Evolutionary conservation across 2,329 filamentous ascomycete genomes (phyloP).

Genomic region (Dactylellina leptospora): DNA sequence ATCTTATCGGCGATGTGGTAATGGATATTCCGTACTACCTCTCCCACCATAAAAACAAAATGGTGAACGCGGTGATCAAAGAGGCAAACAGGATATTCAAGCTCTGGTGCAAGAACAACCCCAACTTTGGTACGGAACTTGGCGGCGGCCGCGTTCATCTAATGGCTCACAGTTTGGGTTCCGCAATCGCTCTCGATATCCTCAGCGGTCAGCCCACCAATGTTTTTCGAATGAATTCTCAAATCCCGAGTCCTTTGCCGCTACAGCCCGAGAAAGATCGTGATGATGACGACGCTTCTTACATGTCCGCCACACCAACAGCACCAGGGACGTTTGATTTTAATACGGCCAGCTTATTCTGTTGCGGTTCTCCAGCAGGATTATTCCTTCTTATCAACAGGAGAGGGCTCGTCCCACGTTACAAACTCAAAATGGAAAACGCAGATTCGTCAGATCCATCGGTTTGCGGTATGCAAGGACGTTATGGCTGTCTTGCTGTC

Average conservation of each 20-base stretch:
- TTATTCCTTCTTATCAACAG: constrained; percentile 91
- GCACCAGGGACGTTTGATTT: constrained; percentile 75
- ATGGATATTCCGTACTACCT: constrained; percentile 98
- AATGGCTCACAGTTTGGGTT: constrained; percentile 91
- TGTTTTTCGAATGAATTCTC: constrained; percentile 34
- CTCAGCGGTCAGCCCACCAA: constrained; percentile 85
- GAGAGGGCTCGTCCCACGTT: constrained; percentile 75
- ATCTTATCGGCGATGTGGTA: constrained; percentile 96
- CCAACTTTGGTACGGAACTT: constrained; percentile 71
- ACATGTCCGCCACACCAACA: constrained; percentile 38
- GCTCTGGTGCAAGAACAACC: constrained; percentile 93
- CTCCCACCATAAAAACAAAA: constrained; percentile 92
- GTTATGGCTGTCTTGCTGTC: constrained; percentile 88
- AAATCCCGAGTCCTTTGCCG: constrained; percentile 47
- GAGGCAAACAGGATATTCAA: constrained; percentile 97
- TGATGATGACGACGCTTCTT: constrained; percentile 61
- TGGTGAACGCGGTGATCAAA: constrained; percentile 85
- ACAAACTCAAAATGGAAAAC: constrained; percentile 74
- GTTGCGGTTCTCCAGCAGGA: constrained; percentile 86
- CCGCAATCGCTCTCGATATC: constrained; percentile 92
- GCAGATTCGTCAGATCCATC: constrained; percentile 64
- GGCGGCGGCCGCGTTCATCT: constrained; percentile 85
- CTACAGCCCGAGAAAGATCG: constrained; percentile 58
- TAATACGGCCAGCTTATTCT: constrained; percentile 86
- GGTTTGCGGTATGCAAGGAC: constrained; percentile 79